Conservation (phyloP, 2,329 filamentous ascomycete species). For the Purpureocillium takamizusanense region DNA sequence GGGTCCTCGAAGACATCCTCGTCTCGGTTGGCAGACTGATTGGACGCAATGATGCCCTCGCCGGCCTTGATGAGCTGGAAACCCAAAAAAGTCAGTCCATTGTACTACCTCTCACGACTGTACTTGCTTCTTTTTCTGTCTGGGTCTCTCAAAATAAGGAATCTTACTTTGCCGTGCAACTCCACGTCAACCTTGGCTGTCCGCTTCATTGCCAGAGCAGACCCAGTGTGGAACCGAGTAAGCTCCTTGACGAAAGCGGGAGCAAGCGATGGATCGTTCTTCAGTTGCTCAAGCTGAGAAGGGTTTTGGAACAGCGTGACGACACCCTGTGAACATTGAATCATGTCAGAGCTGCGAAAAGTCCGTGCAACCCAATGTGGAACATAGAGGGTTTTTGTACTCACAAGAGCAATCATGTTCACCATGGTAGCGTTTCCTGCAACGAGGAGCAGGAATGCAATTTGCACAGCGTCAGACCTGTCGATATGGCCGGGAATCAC, state of each 20-base stretch:
- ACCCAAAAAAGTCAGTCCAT: no score
- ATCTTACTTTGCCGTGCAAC: conserved; percentile 27
- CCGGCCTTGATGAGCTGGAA: conserved; percentile 26
- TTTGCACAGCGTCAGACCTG: conserved; percentile 33
- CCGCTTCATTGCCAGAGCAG: conserved; percentile 35
- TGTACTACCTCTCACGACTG: no score
- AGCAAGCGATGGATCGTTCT: conserved; percentile 25
- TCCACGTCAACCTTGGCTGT: conserved; percentile 37
- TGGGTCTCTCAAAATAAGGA: no score
- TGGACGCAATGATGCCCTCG: conserved; percentile 37
- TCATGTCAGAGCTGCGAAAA: no score
- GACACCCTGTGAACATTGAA: conserved; percentile 27
- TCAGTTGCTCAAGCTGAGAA: conserved; percentile 29
- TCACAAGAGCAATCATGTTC: conserved; percentile 38
- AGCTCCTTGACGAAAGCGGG: conserved; percentile 36
- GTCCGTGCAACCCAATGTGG: no score
- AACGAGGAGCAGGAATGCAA: conserved; percentile 39
- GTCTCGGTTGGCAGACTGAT: conserved; percentile 37
- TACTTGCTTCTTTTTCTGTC: no score
- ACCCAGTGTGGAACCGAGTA: conserved; percentile 37
- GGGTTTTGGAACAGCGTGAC: conserved; percentile 34
- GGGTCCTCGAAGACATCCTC: conserved; percentile 30
- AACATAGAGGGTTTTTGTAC: conserved; percentile 1
- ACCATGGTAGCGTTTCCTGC: conserved; percentile 44
- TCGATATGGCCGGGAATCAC: conserved; percentile 27